Conservation (phyloP, 1,284 basidiomycete species). For the Sphagnurus paluster region DNA sequence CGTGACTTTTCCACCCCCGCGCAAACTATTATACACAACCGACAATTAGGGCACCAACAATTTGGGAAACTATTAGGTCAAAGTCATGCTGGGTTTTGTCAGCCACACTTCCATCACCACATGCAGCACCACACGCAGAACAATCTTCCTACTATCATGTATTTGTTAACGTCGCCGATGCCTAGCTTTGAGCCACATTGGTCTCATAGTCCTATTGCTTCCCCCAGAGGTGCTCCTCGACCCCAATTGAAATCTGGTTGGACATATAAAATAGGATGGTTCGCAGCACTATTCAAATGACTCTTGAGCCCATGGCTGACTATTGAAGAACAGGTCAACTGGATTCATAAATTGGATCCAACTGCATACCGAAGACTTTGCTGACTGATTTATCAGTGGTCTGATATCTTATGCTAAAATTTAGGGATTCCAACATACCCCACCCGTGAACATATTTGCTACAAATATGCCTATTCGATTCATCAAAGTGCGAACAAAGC, state of each 20-base stretch:
- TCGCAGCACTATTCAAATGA: too few relatives aligned
- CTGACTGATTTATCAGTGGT: constrained; percentile 6
- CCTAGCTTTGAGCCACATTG: constrained; percentile 34
- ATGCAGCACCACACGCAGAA: constrained; percentile 14
- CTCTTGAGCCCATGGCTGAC: too few relatives aligned
- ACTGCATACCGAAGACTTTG: constrained; percentile 25
- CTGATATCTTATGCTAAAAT: background rate
- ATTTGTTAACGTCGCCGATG: constrained; percentile 36
- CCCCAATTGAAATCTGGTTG: constrained; percentile 32
- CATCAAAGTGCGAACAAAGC: too few relatives aligned
- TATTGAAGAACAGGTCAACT: constrained; percentile 5
- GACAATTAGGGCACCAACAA: constrained; percentile 5
- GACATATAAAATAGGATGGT: constrained; percentile 39
- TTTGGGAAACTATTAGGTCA: constrained; percentile 9
- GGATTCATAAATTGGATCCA: constrained; percentile 26
- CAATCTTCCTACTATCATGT: constrained; percentile 32
- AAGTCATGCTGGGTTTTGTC: constrained; percentile 11
- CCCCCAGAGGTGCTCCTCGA: constrained; percentile 15
- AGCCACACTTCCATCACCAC: constrained; percentile 1
- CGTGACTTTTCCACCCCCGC: constrained; percentile 28
- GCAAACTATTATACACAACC: constrained; percentile 9
- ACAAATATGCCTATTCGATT: too few relatives aligned
- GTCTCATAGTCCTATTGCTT: constrained; percentile 32
- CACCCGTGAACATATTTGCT: too few relatives aligned
- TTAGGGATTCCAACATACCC: too few relatives aligned